Conservation (phyloP, 148 eudicot genomes). For the Drosera capensis region DNA sequence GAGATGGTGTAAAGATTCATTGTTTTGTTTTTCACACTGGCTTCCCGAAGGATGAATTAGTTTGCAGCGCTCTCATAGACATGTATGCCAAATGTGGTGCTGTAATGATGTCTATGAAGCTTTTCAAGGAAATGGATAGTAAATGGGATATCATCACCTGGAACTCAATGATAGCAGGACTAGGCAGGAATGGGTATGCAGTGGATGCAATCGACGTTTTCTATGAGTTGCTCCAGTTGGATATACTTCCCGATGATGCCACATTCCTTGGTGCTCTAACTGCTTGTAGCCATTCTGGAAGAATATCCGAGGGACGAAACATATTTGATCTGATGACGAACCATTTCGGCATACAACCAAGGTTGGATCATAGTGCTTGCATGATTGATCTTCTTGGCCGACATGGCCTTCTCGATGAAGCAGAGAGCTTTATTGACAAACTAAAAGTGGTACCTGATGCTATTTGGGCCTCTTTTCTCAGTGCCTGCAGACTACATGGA, state of each 20-base stretch:
- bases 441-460: constrained; percentile 53
- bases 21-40: constrained; percentile 51
- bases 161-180: constrained; percentile 83
- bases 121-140: constrained; percentile 51
- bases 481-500: constrained; percentile 73
- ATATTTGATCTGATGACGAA: constrained; percentile 46
- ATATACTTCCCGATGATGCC: constrained; percentile 60
- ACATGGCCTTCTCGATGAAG: constrained; percentile 72
- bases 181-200: constrained; percentile 67
- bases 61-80: constrained; percentile 71
- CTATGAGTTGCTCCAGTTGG: constrained; percentile 42
- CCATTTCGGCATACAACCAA: constrained; percentile 33
- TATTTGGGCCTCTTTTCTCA: constrained; percentile 70
- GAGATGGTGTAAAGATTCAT: constrained; percentile 58
- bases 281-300: constrained; percentile 85
- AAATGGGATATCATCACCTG: constrained; percentile 59
- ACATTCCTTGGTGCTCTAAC: constrained; percentile 81
- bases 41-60: constrained; percentile 52
- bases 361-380: constrained; percentile 78
- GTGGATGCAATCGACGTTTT: constrained; percentile 51
- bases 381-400: constrained; percentile 86
- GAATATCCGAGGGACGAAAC: constrained; percentile 58
- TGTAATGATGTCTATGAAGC: constrained; percentile 38
- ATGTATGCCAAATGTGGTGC: constrained; percentile 96
- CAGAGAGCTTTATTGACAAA: constrained; percentile 41